phyloP scores from a whole-genome alignment of 495 filamentous ascomycete genomes.

The Endocarpon pusillum region DNA sequence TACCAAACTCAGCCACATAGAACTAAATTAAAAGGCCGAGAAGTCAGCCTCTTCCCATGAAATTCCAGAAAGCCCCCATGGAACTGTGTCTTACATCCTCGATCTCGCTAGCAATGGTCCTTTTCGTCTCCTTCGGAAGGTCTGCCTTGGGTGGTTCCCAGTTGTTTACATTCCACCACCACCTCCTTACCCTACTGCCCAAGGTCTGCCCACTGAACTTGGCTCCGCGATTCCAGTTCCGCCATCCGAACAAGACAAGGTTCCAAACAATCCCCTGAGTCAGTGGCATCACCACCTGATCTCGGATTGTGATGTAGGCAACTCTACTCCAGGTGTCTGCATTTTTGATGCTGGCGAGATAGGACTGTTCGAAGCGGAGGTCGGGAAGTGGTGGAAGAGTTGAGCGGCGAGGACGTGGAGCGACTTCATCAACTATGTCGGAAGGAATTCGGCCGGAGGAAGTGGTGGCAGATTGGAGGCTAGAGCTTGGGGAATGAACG shows the following conservation, averaged over 20 bases:
- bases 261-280: conserved; percentile 74
- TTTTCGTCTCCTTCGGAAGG: background rate
- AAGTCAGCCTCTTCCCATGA: background rate
- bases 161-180: conserved; percentile 87
- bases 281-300: conserved; percentile 77
- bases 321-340: conserved; percentile 64
- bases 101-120: background rate
- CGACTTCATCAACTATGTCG: conserved; percentile 30
- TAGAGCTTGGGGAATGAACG: background rate
- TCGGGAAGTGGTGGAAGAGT: conserved; percentile 77
- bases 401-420: conserved; percentile 33
- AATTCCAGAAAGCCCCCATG: background rate
- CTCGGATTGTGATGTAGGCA: conserved; percentile 65
- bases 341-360: conserved; percentile 63
- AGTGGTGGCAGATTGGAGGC: conserved; percentile 3
- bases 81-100: conserved; percentile 2
- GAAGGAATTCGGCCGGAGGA: conserved; percentile 24
- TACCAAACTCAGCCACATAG: background rate
- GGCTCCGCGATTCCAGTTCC: conserved; percentile 60
- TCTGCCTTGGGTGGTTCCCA: conserved; percentile 41
- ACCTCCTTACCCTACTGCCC: conserved; percentile 55
- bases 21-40: background rate
- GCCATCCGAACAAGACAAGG: conserved; percentile 63
- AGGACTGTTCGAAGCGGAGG: conserved; percentile 92
- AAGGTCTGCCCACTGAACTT: conserved; percentile 50